Base-by-base conservation (phyloP, 2,329 filamentous ascomycete species). In the Akanthomyces muscarius region DNA sequence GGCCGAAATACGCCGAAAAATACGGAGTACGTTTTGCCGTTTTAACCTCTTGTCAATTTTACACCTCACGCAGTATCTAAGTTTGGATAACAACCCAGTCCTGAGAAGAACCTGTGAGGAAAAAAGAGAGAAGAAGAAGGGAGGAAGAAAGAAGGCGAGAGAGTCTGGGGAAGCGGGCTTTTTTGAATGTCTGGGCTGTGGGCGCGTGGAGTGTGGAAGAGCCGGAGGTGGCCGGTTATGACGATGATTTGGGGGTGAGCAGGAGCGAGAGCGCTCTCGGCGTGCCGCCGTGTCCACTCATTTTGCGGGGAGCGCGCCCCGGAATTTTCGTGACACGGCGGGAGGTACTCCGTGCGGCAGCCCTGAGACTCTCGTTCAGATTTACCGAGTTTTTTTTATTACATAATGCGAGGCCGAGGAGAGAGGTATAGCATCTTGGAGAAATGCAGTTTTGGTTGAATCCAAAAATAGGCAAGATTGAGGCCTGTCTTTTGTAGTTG, bases 211-310 rank as follows among this genome's bases (percentile, higher is more conserved):
- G 30, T 52, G 47, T 38, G 25, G 5, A 36, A 53, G 18, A 45
- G 57, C 57, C 58, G 58, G 58, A 61, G 28, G 38, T 61, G 58
- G 58, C 58, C 58, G 58, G 45, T 13, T 3, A 53, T 45, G 48
- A 61, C 48, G 48, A 53, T 45, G 48, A 13, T 57, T 36, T 8
- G 57, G 57, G 33, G 56, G 13, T 23, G 21, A 58, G 30, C 7
- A 21, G 44, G 30, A 14, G 42, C 21, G 18, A 30, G 18, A 18
- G 25, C 25, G 50, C 25, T 52, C 44, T 47, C 44, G 44, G 23
- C 44, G 10, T 36, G 33, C 33, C 33, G 33, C 33, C 33, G 33
- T 36, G 33, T 36, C 33, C 33, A 36, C 33, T 36, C 33, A 11
- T 36, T 36, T 6, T 36, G 33, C 33, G 33, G 33, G 33, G 33